phyloP scores from a whole-genome alignment of 495 filamentous ascomycete genomes.

The Aspergillus asperescens region DNA sequence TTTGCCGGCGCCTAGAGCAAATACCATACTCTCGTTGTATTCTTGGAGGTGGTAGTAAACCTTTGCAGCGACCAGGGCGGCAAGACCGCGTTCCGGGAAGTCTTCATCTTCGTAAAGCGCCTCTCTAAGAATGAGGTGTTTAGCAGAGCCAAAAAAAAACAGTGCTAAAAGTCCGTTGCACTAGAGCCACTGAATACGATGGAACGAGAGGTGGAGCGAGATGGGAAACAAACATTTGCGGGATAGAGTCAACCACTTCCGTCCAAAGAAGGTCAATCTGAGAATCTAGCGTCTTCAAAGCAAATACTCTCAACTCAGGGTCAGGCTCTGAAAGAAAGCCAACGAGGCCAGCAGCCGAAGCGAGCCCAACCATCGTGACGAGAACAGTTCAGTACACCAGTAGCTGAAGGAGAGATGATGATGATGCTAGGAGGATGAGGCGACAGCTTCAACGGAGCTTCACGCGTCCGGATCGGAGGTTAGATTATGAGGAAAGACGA shows the following conservation, averaged over 20 bases:
- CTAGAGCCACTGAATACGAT: not conserved
- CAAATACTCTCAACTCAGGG: constrained; percentile 85
- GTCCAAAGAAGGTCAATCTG: constrained; percentile 96
- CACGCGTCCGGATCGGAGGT: constrained; percentile 22
- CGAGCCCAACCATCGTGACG: constrained; percentile 76
- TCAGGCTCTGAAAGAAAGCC: constrained; percentile 95
- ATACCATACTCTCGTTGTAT: constrained; percentile 98
- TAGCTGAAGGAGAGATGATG: constrained; percentile 16
- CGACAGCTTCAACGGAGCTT: constrained; percentile 38
- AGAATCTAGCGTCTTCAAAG: constrained; percentile 87
- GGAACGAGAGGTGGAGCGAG: not conserved
- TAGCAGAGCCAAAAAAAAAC: constrained; percentile 8
- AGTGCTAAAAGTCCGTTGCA: not conserved
- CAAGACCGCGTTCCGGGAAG: constrained; percentile 90
- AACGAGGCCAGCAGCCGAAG: constrained; percentile 89
- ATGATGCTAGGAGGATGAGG: constrained; percentile 33
- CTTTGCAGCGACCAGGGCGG: constrained; percentile 91
- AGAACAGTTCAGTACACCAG: constrained; percentile 11
- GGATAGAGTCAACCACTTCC: constrained; percentile 85
- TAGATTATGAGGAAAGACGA: not conserved
- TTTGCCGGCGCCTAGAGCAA: constrained; percentile 91
- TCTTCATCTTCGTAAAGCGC: constrained; percentile 93
- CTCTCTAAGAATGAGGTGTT: constrained; percentile 57
- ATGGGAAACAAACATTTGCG: constrained; percentile 71
- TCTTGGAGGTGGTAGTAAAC: constrained; percentile 98